Base-by-base conservation (phyloP, 2,329 filamentous ascomycete genomes). In the Pyrenochaeta sp. region DNA sequence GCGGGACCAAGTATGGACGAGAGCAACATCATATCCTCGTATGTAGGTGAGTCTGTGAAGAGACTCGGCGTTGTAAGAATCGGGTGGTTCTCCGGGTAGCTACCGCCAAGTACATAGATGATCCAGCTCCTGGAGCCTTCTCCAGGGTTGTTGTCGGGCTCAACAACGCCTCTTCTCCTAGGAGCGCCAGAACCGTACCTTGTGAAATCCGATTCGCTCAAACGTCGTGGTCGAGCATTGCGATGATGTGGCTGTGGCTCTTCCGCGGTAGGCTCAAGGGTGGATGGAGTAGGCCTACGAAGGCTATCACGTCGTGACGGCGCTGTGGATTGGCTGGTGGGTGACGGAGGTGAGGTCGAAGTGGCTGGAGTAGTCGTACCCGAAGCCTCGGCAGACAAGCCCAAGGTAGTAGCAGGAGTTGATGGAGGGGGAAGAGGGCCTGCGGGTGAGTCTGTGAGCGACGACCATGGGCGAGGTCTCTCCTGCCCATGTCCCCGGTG, bases 21-120 rank as follows among this genome's bases (percentile, higher is more conserved):
- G 3, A 90, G 79, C 39, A 90, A 76, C 69, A 89, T 83, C 87
- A 90, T 90, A 62, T 90, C 87, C 73, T 90, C 87, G 66, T 90
- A 90, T 1, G 87, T 89, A 1, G 87, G 87, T 45, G 87, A 86
- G 73, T 90, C 87, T 15, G 87, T 90, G 69, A 89, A 90, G 10
- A 90, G 78, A 61, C 86, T 89, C 11, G 87, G 87, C 17, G 87
- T 88, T 7, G 87, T 87, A 56, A 90, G 83, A 18, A 88, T 87
- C 18, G 87, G 87, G 68, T 90, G 87, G 60, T 89, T 88, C 63
- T 89, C 87, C 1, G 87, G 87, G 47, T 89, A 84, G 60, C 87
- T 89, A 36, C 87, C 87, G 39, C 87, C 87, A 45, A 90, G 83
- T 7, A 90, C 87, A 67, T 90, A 90, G 47, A 90, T 89, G 64